Evolutionary conservation across 2,329 filamentous ascomycete genomes (phyloP).

Genomic region (Ophiocordyceps camponoti-floridani): DNA sequence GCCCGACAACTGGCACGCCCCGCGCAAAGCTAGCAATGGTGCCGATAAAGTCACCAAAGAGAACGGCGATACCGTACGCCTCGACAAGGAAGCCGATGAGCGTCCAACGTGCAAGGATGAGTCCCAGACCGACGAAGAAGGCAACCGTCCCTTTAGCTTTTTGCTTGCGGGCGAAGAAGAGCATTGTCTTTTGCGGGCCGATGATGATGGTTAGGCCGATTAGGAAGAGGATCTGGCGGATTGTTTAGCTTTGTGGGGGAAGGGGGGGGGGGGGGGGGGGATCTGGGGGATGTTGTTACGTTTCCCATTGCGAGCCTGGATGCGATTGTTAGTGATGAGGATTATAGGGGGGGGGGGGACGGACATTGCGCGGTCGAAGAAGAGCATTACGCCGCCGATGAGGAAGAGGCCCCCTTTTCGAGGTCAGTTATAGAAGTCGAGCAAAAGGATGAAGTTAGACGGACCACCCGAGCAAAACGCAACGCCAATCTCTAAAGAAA

Average conservation of each 20-base stretch:
- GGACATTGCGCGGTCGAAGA: conserved; percentile 93
- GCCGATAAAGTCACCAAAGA: conserved; percentile 93
- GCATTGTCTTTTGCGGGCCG: conserved; percentile 72
- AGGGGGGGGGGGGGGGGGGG: conserved; percentile 1
- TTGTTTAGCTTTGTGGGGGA: not conserved
- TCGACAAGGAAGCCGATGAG: conserved; percentile 82
- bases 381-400: conserved; percentile 82
- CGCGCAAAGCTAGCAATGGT: conserved; percentile 81
- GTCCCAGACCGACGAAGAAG: conserved; percentile 63
- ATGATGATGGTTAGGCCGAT: conserved; percentile 94
- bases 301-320: conserved; percentile 91
- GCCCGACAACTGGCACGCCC: conserved; percentile 69
- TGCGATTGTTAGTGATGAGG: too few relatives aligned
- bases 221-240: conserved; percentile 74
- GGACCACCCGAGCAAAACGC: conserved; percentile 94
- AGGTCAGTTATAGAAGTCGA: not conserved
- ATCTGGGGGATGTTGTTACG: conserved; percentile 24
- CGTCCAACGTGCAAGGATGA: conserved; percentile 84
- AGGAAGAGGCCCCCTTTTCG: conserved; percentile 76
- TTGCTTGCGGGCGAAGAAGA: conserved; percentile 87
- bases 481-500: conserved; percentile 65
- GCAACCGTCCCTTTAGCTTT: conserved; percentile 84
- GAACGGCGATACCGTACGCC: conserved; percentile 76
- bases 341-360: conserved; percentile 12
- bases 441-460: conserved; percentile 17